Conservation (phyloP, 2,329 filamentous ascomycete species). For the Ophiostoma novo-ulmi region DNA sequence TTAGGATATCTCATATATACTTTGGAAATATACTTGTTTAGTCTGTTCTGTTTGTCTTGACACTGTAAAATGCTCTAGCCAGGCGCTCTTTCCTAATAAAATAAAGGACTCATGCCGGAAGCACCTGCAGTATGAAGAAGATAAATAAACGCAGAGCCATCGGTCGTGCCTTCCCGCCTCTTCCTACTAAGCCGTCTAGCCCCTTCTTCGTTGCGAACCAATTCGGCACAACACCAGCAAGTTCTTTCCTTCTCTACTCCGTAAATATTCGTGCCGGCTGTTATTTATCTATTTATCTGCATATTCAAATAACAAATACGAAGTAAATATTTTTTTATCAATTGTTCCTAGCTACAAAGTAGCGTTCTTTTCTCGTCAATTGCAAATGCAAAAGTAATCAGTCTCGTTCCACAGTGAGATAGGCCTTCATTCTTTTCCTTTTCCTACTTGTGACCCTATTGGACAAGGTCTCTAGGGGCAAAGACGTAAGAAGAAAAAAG, state of each 20-base stretch:
- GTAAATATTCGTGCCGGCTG: too few species aligned
- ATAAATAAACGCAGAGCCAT: too few species aligned
- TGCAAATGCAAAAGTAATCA: constrained; percentile 14
- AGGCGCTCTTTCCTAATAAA: not conserved
- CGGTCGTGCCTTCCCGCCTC: not conserved
- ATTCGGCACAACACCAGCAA: not conserved
- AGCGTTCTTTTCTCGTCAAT: not conserved
- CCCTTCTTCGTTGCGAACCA: not conserved
- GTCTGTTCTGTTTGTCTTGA: constrained; percentile 7
- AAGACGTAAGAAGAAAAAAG: constrained; percentile 15
- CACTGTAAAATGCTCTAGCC: not conserved
- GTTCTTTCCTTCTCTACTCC: not conserved
- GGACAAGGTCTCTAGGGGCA: not conserved
- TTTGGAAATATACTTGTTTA: too few species aligned
- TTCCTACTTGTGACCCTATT: not conserved
- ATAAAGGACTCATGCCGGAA: not conserved
- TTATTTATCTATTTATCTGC: constrained; percentile 14
- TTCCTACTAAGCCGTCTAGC: not conserved
- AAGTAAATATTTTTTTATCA: not conserved
- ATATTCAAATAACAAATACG: too few species aligned
- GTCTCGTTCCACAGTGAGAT: constrained; percentile 13
- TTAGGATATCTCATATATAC: not conserved
- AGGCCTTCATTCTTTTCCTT: constrained; percentile 5
- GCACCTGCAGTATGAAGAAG: not conserved
- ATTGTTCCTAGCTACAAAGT: not conserved